Evolutionary conservation across 768 basidiomycete species (phyloP), one percentile per base, ranked within the genome.

Genomic region (Calocybe indica): DNA sequence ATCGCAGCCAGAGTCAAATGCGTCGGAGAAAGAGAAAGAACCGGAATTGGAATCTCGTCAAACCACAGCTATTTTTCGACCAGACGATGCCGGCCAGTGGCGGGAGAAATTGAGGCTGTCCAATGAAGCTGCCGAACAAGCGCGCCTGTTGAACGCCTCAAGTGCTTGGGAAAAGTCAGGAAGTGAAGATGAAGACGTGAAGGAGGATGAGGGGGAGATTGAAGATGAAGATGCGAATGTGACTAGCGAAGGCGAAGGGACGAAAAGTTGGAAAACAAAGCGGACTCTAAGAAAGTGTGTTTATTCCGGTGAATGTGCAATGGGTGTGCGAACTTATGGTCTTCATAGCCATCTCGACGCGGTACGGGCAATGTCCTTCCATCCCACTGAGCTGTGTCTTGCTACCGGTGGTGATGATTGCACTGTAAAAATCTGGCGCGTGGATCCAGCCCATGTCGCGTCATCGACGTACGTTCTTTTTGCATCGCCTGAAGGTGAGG

Each of bases 331-430:
- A 50, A 30, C 52, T 57, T 54, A 55, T 54, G 44, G 47, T 40
- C 43, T 48, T 43, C 28, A 41, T 57, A 95, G 92, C 64, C 96
- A 99, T 65, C 72, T 99, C 52, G 95, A 97, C 64, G 83, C 91
- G 10, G 92, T 96, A 36, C 83, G 94, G 45, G 85, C 90, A 6
- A 71, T 98, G 15, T 84, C 89, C 0, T 95, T 96, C 76, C 90
- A 92, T 59, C 89, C 89, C 1, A 85, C 72, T 33, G 89, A 91
- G 54, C 67, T 92, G 38, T 85, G 85, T 58, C 69, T 98, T 46
- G 93, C 88, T n/a, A 92, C 88, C 40, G 96, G 87, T 15, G 91
- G 93, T 29, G 95, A 97, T 61, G 96, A 99, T 61, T 89, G 82
- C 62, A 93, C 92, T 6, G 84, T 98, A 46, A 99, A 99, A 65